These are phyloP conservation scores for Chaetomiaceae sp. DNA, from an alignment of 2,329 filamentous ascomycete genomes.

Conservation along the genomic window DNA sequence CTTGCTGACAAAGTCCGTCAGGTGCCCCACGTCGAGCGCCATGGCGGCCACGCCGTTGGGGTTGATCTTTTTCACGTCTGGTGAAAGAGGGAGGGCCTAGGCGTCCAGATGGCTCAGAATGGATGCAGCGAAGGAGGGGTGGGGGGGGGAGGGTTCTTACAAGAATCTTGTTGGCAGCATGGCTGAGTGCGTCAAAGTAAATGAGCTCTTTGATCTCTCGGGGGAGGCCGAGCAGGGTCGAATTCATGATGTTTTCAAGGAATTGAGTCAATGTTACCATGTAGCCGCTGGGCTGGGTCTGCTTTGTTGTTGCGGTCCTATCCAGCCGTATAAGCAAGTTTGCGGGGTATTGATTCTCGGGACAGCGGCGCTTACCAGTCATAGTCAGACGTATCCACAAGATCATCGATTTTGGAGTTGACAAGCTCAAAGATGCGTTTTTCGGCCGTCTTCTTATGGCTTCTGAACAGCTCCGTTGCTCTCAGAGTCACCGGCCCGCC, in stretches of 20 bases:
- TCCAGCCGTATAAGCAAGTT: conserved; percentile 20
- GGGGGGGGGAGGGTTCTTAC: conserved; percentile 39
- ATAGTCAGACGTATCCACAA: conserved; percentile 95
- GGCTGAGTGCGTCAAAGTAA: conserved; percentile 92
- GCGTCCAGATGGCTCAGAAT: too few species aligned
- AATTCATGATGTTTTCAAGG: conserved; percentile 93
- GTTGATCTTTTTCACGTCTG: conserved; percentile 80
- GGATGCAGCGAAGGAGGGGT: conserved; percentile 12
- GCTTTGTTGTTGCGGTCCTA: conserved; percentile 52
- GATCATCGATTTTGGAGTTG: conserved; percentile 96
- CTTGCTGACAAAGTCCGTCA: conserved; percentile 80
- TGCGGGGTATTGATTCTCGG: background rate
- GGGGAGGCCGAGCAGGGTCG: conserved; percentile 86
- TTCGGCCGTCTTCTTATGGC: conserved; percentile 91
- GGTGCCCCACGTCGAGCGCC: conserved; percentile 75
- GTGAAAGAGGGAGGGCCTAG: conserved; percentile 69
- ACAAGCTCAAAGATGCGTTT: conserved; percentile 98
- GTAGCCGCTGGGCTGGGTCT: conserved; percentile 78
- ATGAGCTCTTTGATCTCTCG: conserved; percentile 96
- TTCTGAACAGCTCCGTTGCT: conserved; percentile 81
- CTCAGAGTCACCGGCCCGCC: conserved; percentile 74
- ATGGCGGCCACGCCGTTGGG: conserved; percentile 78
- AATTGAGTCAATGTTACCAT: conserved; percentile 94
- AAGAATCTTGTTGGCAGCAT: conserved; percentile 82
- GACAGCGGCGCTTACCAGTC: conserved; percentile 60